A percentile compares a stretch with the other conserved stretches of the same genome.
Conservation (phyloP, 257 asterid genomes). For the Avicennia marina region DNA sequence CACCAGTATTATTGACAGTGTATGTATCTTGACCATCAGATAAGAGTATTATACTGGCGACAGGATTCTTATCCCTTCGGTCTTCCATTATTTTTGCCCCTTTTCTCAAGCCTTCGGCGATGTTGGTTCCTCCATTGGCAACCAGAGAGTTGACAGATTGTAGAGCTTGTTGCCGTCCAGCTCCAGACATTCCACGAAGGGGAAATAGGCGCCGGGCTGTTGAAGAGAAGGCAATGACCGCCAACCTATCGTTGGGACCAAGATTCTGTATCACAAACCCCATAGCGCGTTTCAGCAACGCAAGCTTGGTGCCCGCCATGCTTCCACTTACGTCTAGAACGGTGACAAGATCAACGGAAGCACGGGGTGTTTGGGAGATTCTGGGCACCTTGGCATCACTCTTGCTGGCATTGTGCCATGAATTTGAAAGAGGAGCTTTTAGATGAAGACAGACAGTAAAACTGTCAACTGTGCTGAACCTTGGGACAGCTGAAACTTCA, state of each 20-base stretch:
- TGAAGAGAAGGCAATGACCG: conserved; percentile 94
- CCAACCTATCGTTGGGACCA: conserved; percentile 78
- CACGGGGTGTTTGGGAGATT: conserved; percentile 58
- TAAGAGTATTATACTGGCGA: conserved; percentile 71
- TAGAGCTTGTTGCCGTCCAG: conserved; percentile 82
- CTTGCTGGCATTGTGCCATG: conserved; percentile 27
- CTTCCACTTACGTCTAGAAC: conserved; percentile 98
- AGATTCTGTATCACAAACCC: conserved; percentile 95
- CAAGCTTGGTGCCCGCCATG: conserved; percentile 99
- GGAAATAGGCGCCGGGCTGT: conserved; percentile 93
- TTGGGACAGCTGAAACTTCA: conserved; percentile 59
- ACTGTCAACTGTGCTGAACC: conserved; percentile 31
- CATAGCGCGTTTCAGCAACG: conserved; percentile 92
- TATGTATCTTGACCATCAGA: conserved; percentile 98
- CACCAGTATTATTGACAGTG: conserved; percentile 42
- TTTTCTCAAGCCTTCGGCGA: conserved; percentile 92
- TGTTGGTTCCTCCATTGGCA: conserved; percentile 96
- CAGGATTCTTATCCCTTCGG: conserved; percentile 70
- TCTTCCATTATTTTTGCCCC: conserved; percentile 93
- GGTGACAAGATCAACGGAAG: conserved; percentile 90
- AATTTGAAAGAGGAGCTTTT: conserved; percentile 73
- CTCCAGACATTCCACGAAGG: conserved; percentile 81
- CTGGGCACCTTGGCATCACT: conserved; percentile 29
- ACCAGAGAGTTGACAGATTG: conserved; percentile 81
- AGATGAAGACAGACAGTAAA: conserved; percentile 72